Conservation (phyloP, 2,329 filamentous ascomycete species). For the Penicillium sp. region DNA sequence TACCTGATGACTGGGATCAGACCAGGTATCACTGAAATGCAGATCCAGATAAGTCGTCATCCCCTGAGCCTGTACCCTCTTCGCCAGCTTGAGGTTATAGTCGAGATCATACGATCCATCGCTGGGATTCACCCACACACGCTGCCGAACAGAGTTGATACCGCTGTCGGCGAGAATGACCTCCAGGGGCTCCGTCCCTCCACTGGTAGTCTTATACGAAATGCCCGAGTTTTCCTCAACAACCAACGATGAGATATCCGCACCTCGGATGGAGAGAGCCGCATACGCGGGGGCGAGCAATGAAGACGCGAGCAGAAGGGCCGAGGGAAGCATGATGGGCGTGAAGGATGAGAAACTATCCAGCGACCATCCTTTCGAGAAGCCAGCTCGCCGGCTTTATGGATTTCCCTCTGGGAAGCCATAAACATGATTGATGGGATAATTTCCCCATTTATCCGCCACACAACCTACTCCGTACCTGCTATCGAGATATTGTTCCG, state of each 20-base stretch:
- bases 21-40: slow-evolving; percentile 67
- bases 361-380: neutral
- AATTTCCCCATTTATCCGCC: slow-evolving; percentile 3
- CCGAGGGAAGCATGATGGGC: slow-evolving; percentile 10
- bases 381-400: neutral
- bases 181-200: slow-evolving; percentile 55
- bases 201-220: slow-evolving; percentile 56
- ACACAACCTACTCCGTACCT: neutral
- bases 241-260: slow-evolving; percentile 65
- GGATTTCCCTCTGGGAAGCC: neutral
- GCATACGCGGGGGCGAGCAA: slow-evolving; percentile 30
- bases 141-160: slow-evolving; percentile 66
- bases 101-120: slow-evolving; percentile 63
- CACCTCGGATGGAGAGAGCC: slow-evolving; percentile 60
- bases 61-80: slow-evolving; percentile 59
- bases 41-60: slow-evolving; percentile 60
- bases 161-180: slow-evolving; percentile 58
- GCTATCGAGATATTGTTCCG: neutral
- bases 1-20: slow-evolving; percentile 61
- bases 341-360: neutral
- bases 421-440: neutral
- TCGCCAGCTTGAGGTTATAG: slow-evolving; percentile 66
- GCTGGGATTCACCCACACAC: slow-evolving; percentile 66
- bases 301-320: slow-evolving; percentile 15
- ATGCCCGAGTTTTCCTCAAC: slow-evolving; percentile 60